Evolutionary conservation across 495 filamentous ascomycete genomes (phyloP), one percentile per base, ranked within the genome.

Genomic region (Lasiosphaeris hirsuta): DNA sequence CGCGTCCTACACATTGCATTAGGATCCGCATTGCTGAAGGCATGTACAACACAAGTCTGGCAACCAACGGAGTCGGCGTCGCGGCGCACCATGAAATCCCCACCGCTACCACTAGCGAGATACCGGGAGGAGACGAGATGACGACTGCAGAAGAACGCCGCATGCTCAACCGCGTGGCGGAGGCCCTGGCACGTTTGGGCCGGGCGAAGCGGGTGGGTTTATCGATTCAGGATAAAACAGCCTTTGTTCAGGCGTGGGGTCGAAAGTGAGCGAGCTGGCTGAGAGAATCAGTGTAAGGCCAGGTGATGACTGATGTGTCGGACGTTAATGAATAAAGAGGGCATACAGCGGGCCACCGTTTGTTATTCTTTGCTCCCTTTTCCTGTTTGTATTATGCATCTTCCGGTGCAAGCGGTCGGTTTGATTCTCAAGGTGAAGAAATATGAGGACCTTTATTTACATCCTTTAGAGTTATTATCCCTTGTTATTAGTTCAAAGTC

Each of bases 191-290:
- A n/a, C 75, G 93, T 37, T 70, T 99, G 56, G 92, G 90, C 1
- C 79, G 94, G 57, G 91, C 90, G n/a, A 96, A 93, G 80, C 78
- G 95, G 38, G 89, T 99, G 13, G 90, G 85, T 0, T 68, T 99
- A 68, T 89, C 89, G 1, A 76, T 95, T 56, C 73, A 71, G 64
- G 92, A 96, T 40, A 99, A 99, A 77, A 74, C 79, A 55, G 84
- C 81, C 11, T 97, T 97, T 75, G 81, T 95, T 7, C 72, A 83
- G 42, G 81, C 81, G 50, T 92, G 74, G 75, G 62, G 23, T 30
- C 23, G 23, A 5, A 30, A 30, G 23, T 30, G 23, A 30, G 23
- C 2, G 23, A 30, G 23, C 23, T 5, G 23, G 23, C 23, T 30
- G 2, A 30, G 48, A 61, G 43, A 10, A 35, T 10, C 9, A 11